Evolutionary conservation across 2,329 filamentous ascomycete species (phyloP).

Genomic region (Leptographium flavum): DNA sequence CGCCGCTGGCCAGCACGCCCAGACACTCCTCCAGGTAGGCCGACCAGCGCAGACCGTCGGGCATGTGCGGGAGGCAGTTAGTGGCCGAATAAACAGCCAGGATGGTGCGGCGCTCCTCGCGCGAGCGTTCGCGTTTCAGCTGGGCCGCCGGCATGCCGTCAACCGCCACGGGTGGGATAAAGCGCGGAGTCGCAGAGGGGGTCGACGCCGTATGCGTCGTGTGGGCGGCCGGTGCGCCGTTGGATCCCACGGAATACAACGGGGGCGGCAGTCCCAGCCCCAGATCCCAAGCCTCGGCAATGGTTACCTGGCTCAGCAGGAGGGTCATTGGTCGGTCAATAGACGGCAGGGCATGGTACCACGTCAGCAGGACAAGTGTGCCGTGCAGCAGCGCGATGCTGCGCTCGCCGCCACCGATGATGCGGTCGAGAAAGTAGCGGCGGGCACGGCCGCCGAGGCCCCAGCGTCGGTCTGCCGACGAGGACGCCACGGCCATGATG

Average conservation of each 20-base stretch:
- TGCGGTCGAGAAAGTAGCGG: conserved; percentile 28
- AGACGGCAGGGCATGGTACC: conserved; percentile 19
- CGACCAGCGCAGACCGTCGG: conserved; percentile 41
- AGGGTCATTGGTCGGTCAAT: conserved; percentile 21
- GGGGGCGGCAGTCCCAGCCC: conserved; percentile 21
- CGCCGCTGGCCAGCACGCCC: conserved; percentile 23
- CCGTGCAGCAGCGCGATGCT: conserved; percentile 36
- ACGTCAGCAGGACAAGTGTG: conserved; percentile 28
- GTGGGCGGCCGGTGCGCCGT: too few species aligned
- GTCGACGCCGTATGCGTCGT: background rate
- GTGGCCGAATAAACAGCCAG: conserved; percentile 29
- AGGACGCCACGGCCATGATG: conserved; percentile 31
- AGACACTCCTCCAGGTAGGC: conserved; percentile 43
- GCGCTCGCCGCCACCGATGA: conserved; percentile 32
- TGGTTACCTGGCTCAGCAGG: conserved; percentile 25
- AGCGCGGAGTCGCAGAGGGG: background rate
- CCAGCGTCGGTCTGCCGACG: conserved; percentile 24
- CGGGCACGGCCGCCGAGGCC: conserved; percentile 24
- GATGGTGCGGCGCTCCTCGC: conserved; percentile 33
- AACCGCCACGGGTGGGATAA: background rate
- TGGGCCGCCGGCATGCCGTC: conserved; percentile 2
- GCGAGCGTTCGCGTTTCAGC: conserved; percentile 20
- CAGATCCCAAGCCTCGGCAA: conserved; percentile 29
- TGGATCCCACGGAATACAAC: too few species aligned
- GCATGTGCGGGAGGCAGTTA: conserved; percentile 18